phyloP scores from a whole-genome alignment of 768 basidiomycete genomes.

The Tylopilus sp. region DNA sequence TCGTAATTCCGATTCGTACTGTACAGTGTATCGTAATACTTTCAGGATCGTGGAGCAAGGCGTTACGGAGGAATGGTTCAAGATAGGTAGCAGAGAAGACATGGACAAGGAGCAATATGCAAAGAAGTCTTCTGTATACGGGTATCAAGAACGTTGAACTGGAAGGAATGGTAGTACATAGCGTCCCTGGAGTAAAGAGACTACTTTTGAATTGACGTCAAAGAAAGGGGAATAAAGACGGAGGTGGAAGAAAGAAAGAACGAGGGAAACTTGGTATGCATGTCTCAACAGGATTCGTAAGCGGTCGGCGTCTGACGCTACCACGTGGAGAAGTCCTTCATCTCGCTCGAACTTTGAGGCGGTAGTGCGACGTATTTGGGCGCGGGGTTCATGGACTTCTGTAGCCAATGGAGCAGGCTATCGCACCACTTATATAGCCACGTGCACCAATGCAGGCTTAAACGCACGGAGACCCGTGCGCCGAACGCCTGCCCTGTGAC shows the following conservation, averaged over 20 bases:
- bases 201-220: neutral
- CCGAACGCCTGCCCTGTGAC: constrained; percentile 26
- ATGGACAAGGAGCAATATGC: neutral
- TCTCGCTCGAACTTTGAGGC: neutral
- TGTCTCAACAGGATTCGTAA: neutral
- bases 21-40: constrained; percentile 19
- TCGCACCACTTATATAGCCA: constrained; percentile 18
- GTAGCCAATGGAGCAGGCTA: constrained; percentile 4
- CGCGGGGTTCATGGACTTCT: neutral
- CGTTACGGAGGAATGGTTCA: neutral
- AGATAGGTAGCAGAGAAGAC: constrained; percentile 7
- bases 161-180: constrained; percentile 3
- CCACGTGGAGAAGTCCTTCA: constrained; percentile 6
- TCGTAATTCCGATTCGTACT: constrained; percentile 11
- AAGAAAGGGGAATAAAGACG: neutral
- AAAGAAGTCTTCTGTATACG: constrained; percentile 1
- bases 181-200: neutral
- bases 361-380: neutral
- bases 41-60: neutral
- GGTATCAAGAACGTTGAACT: constrained; percentile 8
- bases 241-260: neutral
- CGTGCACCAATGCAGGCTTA: constrained; percentile 24
- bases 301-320: neutral
- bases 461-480: constrained; percentile 18
- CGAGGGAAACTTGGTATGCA: neutral